These are phyloP conservation scores for Synchytrium microbalum DNA, from an alignment of 371 early-diverging fungal genomes.

Conservation along the genomic window DNA sequence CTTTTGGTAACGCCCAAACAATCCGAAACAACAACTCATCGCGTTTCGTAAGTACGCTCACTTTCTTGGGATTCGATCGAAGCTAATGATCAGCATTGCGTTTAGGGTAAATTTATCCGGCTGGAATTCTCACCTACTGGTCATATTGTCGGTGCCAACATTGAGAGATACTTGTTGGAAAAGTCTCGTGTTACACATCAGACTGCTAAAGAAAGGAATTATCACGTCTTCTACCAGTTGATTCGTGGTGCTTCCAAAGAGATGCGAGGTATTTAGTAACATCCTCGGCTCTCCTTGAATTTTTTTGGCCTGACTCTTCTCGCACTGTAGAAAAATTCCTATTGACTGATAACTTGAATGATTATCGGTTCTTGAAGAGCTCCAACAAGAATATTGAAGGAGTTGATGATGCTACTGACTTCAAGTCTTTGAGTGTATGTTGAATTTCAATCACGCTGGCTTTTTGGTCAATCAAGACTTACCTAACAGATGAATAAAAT, in stretches of 20 bases:
- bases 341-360: conserved; percentile 58
- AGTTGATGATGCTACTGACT: conserved; percentile 90
- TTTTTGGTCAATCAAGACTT: neutral
- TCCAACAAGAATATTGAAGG: conserved; percentile 84
- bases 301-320: neutral
- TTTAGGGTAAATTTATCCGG: conserved; percentile 97
- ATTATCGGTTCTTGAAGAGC: conserved; percentile 75
- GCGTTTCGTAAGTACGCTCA: conserved; percentile 71
- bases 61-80: neutral
- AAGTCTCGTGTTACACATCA: conserved; percentile 89
- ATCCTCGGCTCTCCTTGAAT: neutral
- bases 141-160: conserved; percentile 92
- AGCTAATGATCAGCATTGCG: neutral
- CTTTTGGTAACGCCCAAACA: conserved; percentile 99
- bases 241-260: conserved; percentile 24
- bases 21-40: conserved; percentile 99
- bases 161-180: conserved; percentile 98
- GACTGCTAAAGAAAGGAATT: conserved; percentile 94
- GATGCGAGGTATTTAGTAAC: neutral
- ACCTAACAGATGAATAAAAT: neutral
- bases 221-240: conserved; percentile 98
- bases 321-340: conserved; percentile 51
- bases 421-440: conserved; percentile 56
- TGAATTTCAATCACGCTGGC: neutral
- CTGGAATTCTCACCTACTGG: conserved; percentile 89